Evolutionary conservation across 2,329 filamentous ascomycete genomes (phyloP).

Genomic region (Aspergillus carbonarius): DNA sequence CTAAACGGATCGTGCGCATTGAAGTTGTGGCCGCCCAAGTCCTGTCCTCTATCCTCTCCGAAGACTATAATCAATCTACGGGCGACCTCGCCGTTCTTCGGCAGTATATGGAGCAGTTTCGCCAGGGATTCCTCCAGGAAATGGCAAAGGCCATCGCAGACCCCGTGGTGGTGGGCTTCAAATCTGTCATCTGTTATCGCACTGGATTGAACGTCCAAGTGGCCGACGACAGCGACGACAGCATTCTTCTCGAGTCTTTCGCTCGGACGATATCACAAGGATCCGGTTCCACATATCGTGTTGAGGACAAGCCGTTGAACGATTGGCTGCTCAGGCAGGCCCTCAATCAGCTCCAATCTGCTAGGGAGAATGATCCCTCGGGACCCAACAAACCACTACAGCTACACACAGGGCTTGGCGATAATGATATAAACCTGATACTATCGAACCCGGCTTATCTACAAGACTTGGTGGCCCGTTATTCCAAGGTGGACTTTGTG

Average conservation of each 20-base stretch:
- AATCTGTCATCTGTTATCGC: constrained; percentile 79
- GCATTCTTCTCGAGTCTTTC: constrained; percentile 30
- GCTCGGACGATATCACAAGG: constrained; percentile 27
- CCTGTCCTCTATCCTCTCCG: constrained; percentile 49
- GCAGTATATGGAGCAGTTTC: constrained; percentile 25
- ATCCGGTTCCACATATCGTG: constrained; percentile 30
- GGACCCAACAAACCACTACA: constrained; percentile 69
- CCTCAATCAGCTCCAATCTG: constrained; percentile 57
- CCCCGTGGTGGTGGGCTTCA: constrained; percentile 72
- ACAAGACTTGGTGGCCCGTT: constrained; percentile 69
- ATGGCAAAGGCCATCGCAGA: constrained; percentile 63
- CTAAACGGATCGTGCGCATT: constrained; percentile 74
- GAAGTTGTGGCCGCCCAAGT: constrained; percentile 69
- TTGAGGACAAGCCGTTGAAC: constrained; percentile 66
- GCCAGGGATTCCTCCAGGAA: constrained; percentile 30
- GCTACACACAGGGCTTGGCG: constrained; percentile 79
- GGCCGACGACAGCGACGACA: constrained; percentile 41
- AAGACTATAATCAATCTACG: constrained; percentile 26
- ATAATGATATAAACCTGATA: constrained; percentile 71
- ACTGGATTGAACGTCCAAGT: constrained; percentile 67
- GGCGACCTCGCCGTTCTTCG: constrained; percentile 23
- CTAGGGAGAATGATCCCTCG: constrained; percentile 30
- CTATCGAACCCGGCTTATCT: constrained; percentile 73
- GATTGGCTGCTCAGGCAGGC: constrained; percentile 66
- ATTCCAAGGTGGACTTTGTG: constrained; percentile 70